Evolutionary conservation across 1,284 basidiomycete species (phyloP).

Genomic region (Ustilago shanxiensis): DNA sequence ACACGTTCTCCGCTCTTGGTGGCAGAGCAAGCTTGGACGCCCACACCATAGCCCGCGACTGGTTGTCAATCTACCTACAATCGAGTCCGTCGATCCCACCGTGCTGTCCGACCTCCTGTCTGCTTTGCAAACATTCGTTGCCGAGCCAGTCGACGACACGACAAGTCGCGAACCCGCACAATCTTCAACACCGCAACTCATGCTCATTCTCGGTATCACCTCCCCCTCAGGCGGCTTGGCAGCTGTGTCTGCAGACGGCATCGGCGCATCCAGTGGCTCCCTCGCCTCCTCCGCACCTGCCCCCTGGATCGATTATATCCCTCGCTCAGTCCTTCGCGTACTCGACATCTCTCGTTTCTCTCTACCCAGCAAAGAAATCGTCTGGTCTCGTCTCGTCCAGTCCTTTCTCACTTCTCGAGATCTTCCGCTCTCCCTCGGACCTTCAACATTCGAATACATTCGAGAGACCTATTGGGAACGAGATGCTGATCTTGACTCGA

Average conservation of each 20-base stretch:
- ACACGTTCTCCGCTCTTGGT: constrained; percentile 35
- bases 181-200: constrained; percentile 20
- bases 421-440: constrained; percentile 46
- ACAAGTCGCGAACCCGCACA: neutral
- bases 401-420: constrained; percentile 42
- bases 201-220: constrained; percentile 49
- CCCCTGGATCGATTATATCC: constrained; percentile 53
- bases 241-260: constrained; percentile 20
- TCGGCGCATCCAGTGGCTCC: constrained; percentile 20
- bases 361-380: constrained; percentile 50
- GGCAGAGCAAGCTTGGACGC: constrained; percentile 24
- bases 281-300: constrained; percentile 38
- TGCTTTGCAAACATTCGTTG: constrained; percentile 43
- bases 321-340: constrained; percentile 36
- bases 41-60: constrained; percentile 6
- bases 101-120: constrained; percentile 49
- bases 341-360: constrained; percentile 52
- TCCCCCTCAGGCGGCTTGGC: constrained; percentile 45
- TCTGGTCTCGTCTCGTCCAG: constrained; percentile 54
- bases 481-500: constrained; percentile 51
- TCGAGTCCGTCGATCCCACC: constrained; percentile 46
- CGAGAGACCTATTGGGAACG: constrained; percentile 58
- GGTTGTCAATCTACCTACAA: constrained; percentile 41
- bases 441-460: constrained; percentile 53
- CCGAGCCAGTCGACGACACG: constrained; percentile 10